These are phyloP conservation scores for Pugionium dolabratum DNA, from an alignment of 345 rosid genomes.

Conservation along the genomic window DNA sequence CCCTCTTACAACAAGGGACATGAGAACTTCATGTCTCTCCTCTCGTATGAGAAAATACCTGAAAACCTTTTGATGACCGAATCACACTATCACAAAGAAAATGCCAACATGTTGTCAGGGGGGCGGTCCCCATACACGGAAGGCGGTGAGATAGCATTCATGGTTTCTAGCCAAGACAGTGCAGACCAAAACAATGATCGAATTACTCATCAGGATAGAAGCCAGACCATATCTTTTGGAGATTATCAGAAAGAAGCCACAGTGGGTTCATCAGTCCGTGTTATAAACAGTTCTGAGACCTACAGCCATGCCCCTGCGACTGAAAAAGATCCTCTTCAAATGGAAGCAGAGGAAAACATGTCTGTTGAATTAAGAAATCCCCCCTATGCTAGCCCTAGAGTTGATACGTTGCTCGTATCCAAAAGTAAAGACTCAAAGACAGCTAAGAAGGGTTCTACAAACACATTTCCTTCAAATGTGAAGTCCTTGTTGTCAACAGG, in stretches of 20 bases:
- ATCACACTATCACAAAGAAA: slow-evolving; percentile 14
- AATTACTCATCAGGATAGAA: slow-evolving; percentile 19
- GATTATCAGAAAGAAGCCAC: slow-evolving; percentile 50
- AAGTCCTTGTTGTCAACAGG: slow-evolving; percentile 66
- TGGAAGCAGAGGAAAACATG: slow-evolving; percentile 41
- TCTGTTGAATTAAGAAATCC: slow-evolving; percentile 28
- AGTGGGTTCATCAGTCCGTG: slow-evolving; percentile 39
- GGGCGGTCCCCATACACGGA: background rate
- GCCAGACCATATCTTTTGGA: slow-evolving; percentile 56
- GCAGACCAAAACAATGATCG: slow-evolving; percentile 16
- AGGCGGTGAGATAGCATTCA: slow-evolving; percentile 25
- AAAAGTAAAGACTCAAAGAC: slow-evolving; percentile 54
- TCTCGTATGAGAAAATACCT: slow-evolving; percentile 26
- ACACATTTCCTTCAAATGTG: slow-evolving; percentile 92
- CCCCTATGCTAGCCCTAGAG: slow-evolving; percentile 42
- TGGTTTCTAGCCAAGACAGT: slow-evolving; percentile 31
- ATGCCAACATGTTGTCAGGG: slow-evolving; percentile 22
- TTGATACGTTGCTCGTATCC: slow-evolving; percentile 50
- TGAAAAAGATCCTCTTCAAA: slow-evolving; percentile 45
- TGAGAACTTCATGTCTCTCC: slow-evolving; percentile 24
- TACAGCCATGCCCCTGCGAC: slow-evolving; percentile 49
- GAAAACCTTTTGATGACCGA: slow-evolving; percentile 13
- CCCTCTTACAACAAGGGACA: slow-evolving; percentile 58
- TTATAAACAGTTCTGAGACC: slow-evolving; percentile 49
- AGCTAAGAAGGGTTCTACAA: slow-evolving; percentile 64